Conservation (phyloP, 257 asterid genomes). For the Paulownia fortunei region DNA sequence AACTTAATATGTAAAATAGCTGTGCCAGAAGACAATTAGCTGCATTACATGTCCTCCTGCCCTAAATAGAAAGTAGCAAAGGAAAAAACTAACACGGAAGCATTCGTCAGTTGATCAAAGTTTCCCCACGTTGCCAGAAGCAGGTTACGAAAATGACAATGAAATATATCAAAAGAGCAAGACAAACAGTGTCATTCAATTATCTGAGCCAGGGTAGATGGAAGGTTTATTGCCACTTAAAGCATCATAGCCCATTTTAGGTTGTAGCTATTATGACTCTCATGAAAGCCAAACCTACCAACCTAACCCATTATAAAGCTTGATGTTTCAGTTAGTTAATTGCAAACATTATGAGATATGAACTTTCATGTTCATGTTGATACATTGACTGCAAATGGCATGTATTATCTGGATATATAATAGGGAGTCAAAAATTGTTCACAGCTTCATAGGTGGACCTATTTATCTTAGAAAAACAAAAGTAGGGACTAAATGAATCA, state of each 20-base stretch:
- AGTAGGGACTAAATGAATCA: neutral
- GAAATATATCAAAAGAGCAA: neutral
- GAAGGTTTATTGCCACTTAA: conserved; percentile 16
- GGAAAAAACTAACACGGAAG: neutral
- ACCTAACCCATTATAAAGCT: conserved; percentile 16
- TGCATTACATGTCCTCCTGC: neutral
- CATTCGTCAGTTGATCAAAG: neutral
- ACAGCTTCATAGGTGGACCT: neutral
- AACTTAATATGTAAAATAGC: neutral
- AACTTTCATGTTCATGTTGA: neutral
- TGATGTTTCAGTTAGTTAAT: conserved; percentile 17
- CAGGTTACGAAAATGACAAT: neutral
- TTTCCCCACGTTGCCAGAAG: neutral
- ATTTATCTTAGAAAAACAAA: neutral
- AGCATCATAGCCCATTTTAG: conserved; percentile 1
- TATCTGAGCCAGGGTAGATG: conserved; percentile 13
- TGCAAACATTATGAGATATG: neutral
- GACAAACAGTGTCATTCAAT: neutral
- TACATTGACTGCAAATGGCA: neutral
- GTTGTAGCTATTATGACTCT: neutral
- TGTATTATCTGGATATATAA: neutral
- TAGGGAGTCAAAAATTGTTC: neutral
- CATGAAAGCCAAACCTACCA: conserved; percentile 33
- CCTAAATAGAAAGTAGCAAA: neutral
- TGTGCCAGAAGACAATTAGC: neutral